These are phyloP conservation scores for Pythium brachiatum DNA, from an alignment of 352 stramenopile species.

Conservation along the genomic window DNA sequence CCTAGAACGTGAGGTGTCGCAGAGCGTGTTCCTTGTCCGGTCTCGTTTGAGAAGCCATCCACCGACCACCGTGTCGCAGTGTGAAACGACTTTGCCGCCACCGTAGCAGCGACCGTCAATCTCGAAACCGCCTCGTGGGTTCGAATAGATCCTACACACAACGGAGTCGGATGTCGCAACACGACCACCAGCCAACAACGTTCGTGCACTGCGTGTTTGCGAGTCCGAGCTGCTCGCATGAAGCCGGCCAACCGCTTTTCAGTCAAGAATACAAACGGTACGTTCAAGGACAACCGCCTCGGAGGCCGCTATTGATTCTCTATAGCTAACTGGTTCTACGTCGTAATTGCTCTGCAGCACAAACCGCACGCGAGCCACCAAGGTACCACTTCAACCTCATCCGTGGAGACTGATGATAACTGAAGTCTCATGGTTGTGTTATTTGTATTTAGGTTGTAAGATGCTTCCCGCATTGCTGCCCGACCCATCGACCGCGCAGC, in stretches of 20 bases:
- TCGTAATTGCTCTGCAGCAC: slow-evolving; percentile 8
- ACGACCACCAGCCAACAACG: too few species aligned
- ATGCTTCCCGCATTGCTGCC: slow-evolving; percentile 60
- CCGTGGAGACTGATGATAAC: too few species aligned
- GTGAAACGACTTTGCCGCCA: background rate
- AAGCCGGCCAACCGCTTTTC: background rate
- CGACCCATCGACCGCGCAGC: slow-evolving; percentile 34
- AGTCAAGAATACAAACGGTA: background rate
- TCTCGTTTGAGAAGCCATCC: background rate
- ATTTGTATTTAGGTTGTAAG: slow-evolving; percentile 37
- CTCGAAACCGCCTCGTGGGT: background rate
- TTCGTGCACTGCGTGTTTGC: background rate
- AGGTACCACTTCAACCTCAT: too few species aligned
- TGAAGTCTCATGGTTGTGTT: background rate
- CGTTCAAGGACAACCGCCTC: too few species aligned
- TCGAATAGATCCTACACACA: background rate
- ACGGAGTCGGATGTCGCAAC: background rate
- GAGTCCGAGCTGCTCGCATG: background rate
- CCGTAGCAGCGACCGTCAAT: background rate
- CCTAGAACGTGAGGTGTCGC: background rate
- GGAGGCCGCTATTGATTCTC: background rate
- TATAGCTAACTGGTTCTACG: background rate
- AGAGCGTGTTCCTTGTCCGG: background rate
- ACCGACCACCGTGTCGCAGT: background rate
- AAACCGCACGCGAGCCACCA: slow-evolving; percentile 35